Evolutionary conservation across 371 early-diverging fungal species (phyloP).

Genomic region (Dinochytrium kinnereticum): DNA sequence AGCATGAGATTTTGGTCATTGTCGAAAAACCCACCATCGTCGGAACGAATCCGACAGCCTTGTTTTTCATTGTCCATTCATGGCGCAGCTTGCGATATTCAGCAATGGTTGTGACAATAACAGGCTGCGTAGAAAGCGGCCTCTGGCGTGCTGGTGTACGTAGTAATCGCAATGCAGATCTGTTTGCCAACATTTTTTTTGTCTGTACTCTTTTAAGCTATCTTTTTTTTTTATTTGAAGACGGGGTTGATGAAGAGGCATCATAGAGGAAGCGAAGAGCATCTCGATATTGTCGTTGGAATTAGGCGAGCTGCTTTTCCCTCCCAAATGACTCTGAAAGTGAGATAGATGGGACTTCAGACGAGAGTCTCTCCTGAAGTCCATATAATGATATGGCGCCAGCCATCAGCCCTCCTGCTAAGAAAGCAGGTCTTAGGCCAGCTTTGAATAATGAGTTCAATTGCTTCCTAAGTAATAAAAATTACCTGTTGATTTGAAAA

Average conservation of each 20-base stretch:
- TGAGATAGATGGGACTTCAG: neutral
- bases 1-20: neutral
- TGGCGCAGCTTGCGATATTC: slow-evolving; percentile 48
- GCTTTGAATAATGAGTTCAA: slow-evolving; percentile 20
- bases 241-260: neutral
- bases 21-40: slow-evolving; percentile 51
- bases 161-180: neutral
- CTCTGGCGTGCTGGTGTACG: neutral
- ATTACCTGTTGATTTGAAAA: slow-evolving; percentile 56
- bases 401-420: slow-evolving; percentile 46
- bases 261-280: too few relatives aligned
- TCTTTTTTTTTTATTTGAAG: neutral
- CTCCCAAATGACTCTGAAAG: neutral
- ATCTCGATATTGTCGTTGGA: too few relatives aligned
- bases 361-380: slow-evolving; percentile 20
- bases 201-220: too few relatives aligned
- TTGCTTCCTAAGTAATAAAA: neutral
- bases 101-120: slow-evolving; percentile 41
- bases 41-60: slow-evolving; percentile 58
- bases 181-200: neutral
- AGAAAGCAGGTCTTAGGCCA: slow-evolving; percentile 50
- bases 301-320: too few relatives aligned
- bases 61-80: slow-evolving; percentile 42
- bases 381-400: slow-evolving; percentile 48
- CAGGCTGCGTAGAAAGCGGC: slow-evolving; percentile 19